Conservation (phyloP, 2,329 filamentous ascomycete genomes). For the Colletotrichum sp. region DNA sequence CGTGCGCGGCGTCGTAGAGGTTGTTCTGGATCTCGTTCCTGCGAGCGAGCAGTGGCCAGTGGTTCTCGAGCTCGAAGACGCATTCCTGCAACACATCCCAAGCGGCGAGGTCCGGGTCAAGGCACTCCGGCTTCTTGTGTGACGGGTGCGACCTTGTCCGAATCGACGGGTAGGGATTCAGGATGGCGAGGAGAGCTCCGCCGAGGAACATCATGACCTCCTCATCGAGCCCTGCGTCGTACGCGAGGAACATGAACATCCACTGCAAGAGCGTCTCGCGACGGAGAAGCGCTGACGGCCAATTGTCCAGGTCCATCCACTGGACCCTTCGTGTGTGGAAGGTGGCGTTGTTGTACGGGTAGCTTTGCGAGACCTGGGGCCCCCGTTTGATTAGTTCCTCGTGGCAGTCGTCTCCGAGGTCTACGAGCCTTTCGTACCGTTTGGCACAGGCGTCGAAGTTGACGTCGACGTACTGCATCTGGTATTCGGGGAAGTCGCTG, state of each 20-base stretch:
- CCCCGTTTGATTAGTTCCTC: not conserved
- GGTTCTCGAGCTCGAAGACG: constrained; percentile 1
- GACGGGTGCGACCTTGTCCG: not conserved
- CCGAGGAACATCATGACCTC: constrained; percentile 4
- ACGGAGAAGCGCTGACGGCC: not conserved
- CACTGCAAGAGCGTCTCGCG: not conserved
- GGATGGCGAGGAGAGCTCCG: constrained; percentile 2
- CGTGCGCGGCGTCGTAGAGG: not conserved
- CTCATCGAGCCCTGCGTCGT: constrained; percentile 6
- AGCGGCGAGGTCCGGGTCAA: not conserved
- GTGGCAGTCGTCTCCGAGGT: not conserved
- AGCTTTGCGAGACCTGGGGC: not conserved
- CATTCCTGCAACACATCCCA: constrained; percentile 9
- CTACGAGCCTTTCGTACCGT: not conserved
- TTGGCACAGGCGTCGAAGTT: not conserved
- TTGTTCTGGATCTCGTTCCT: not conserved
- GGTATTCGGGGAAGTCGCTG: not conserved
- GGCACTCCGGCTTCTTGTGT: not conserved
- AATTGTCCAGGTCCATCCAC: not conserved
- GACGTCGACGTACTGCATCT: constrained; percentile 1
- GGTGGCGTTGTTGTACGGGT: not conserved
- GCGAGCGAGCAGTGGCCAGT: not conserved
- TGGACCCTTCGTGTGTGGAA: not conserved
- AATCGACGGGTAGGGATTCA: constrained; percentile 9
- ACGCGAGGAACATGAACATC: constrained; percentile 3